Percentiles rank a stretch among this genome's conserved stretches.
Evolutionary conservation across 2,329 filamentous ascomycete species (phyloP).

Genomic region (Pseudohalonectria lignicola): DNA sequence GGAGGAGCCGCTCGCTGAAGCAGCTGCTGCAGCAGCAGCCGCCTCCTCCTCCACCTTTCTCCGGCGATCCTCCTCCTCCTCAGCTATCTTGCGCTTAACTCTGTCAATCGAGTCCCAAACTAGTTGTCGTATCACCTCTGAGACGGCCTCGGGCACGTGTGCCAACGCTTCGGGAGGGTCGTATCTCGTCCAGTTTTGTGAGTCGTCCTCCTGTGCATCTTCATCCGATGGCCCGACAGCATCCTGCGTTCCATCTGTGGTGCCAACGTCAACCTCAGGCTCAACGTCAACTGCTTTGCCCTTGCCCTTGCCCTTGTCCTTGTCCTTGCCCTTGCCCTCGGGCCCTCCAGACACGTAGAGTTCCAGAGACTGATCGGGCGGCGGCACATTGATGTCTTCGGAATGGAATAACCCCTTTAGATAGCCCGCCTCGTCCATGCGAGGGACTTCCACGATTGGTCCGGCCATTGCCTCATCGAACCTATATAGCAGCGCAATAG

Average conservation of each 20-base stretch:
- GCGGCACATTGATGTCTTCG: not conserved
- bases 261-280: not conserved
- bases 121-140: constrained; percentile 28
- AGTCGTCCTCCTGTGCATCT: constrained; percentile 6
- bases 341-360: too few relatives aligned
- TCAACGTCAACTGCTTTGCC: not conserved
- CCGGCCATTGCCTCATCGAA: too few relatives aligned
- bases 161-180: constrained; percentile 31
- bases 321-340: too few relatives aligned
- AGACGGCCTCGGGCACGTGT: constrained; percentile 23
- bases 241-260: too few relatives aligned
- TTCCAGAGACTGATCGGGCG: not conserved
- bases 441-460: not conserved
- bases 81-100: constrained; percentile 23
- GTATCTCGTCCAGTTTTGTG: constrained; percentile 34
- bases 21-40: constrained; percentile 12
- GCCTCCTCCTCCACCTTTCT: constrained; percentile 14
- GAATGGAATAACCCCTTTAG: too few relatives aligned
- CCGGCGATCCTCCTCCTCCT: constrained; percentile 16
- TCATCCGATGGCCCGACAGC: not conserved
- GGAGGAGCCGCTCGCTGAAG: constrained; percentile 1
- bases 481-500: too few relatives aligned
- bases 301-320: constrained; percentile 1
- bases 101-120: constrained; percentile 32
- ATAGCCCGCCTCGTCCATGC: too few relatives aligned